These are phyloP conservation scores for Typha latifolia DNA, from an alignment of 176 grass and related monocot genomes.

Conservation along the genomic window DNA sequence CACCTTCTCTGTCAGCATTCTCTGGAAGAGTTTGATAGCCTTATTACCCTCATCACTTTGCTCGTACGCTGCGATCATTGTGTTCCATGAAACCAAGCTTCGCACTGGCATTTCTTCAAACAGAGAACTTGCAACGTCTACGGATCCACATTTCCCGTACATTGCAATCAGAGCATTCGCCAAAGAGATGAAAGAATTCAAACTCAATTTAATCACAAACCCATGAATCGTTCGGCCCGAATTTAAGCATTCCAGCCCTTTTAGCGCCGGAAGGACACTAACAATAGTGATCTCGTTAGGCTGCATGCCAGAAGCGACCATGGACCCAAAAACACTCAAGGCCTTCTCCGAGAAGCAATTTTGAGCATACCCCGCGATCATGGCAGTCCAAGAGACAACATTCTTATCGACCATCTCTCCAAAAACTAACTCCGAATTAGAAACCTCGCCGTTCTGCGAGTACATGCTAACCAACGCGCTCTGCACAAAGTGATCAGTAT, in stretches of 20 bases:
- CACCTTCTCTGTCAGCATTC: conserved; percentile 63
- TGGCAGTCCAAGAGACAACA: conserved; percentile 65
- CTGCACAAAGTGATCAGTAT: conserved; percentile 29
- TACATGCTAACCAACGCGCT: conserved; percentile 63
- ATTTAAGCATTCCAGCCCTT: conserved; percentile 27
- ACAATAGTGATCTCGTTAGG: conserved; percentile 72
- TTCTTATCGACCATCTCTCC: conserved; percentile 39
- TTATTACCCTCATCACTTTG: conserved; percentile 26
- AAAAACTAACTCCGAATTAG: conserved; percentile 47
- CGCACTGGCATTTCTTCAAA: conserved; percentile 39
- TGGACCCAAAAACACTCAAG: conserved; percentile 34
- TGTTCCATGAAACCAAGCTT: conserved; percentile 70
- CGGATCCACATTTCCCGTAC: conserved; percentile 51
- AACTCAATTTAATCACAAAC: conserved; percentile 42
- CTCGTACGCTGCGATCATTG: conserved; percentile 79
- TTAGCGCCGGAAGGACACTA: conserved; percentile 71
- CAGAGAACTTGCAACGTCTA: conserved; percentile 27
- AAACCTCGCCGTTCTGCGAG: conserved; percentile 45
- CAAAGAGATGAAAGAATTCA: conserved; percentile 38
- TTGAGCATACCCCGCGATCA: conserved; percentile 71
- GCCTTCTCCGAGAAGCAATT: conserved; percentile 53
- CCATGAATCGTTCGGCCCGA: conserved; percentile 50
- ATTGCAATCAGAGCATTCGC: conserved; percentile 63
- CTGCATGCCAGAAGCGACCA: conserved; percentile 30
- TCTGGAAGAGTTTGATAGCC: conserved; percentile 55